Evolutionary conservation across 805 yeast genomes (phyloP).

Genomic region (Lipomyces spencermartinsiae): DNA sequence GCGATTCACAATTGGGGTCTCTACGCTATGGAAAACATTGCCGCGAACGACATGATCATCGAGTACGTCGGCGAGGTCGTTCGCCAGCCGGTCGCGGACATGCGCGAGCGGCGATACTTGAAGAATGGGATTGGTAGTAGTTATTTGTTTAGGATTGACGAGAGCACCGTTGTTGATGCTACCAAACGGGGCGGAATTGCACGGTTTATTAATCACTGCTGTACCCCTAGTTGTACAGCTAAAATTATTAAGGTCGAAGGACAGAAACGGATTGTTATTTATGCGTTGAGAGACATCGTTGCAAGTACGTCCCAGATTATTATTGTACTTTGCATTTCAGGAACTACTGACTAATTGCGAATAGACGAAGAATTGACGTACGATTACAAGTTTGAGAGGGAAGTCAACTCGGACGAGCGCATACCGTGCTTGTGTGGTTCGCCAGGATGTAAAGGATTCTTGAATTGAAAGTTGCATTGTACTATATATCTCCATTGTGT

Average conservation of each 20-base stretch:
- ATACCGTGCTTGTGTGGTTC: conserved; percentile 90
- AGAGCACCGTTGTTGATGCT: conserved; percentile 94
- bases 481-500: background rate
- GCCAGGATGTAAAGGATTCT: conserved; percentile 88
- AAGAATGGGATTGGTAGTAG: conserved; percentile 95
- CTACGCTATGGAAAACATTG: conserved; percentile 92
- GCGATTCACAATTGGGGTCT: conserved; percentile 99
- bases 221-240: conserved; percentile 97
- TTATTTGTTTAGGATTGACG: conserved; percentile 89
- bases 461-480: conserved; percentile 58
- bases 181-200: conserved; percentile 98
- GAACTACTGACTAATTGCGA: conserved; percentile 7
- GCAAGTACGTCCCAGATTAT: conserved; percentile 63
- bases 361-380: conserved; percentile 77
- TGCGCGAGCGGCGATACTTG: conserved; percentile 83
- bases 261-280: conserved; percentile 88
- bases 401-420: conserved; percentile 40
- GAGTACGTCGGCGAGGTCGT: conserved; percentile 97
- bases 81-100: conserved; percentile 91
- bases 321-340: background rate
- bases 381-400: conserved; percentile 90
- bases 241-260: conserved; percentile 96
- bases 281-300: conserved; percentile 85
- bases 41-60: conserved; percentile 96
- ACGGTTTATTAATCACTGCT: conserved; percentile 94